Base-by-base conservation (phyloP, 2,329 filamentous ascomycete genomes). In the Hymenoscyphus fraxineus region DNA sequence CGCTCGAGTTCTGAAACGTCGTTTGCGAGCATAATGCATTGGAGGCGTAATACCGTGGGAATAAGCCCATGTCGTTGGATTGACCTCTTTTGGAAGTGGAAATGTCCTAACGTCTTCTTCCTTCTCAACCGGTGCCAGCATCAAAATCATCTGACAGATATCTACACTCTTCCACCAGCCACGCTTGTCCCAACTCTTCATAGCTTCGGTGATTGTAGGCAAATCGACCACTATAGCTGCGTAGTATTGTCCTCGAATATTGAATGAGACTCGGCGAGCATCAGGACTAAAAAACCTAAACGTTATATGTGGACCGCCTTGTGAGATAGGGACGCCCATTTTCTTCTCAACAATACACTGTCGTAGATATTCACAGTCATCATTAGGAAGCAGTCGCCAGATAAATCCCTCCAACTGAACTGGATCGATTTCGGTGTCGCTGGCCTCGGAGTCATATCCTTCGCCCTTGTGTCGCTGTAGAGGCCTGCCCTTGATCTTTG, bases 401-500 rank as follows among this genome's bases (percentile, higher is more conserved):
- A 99, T 83, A 69, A 98, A 92, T 68, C 96, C 89, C 73, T 94
- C 90, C 77, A 98, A 94, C 66, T 96, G 91, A 0, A 90, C 84
- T 0, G 95, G 95, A 73, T 99, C 95, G 10, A 81, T 78, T 76
- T 99, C 95, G 15, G 89, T 87, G 74, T 98, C 95, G 63, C 93
- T 95, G 13, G 93, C 92, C 77, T 98, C 95, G 2, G 93, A 97
- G 76, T 99, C 95, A 77, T 98, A 99, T 7, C 94, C 95, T 63
- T 96, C 92, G 60, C 95, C 95, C 1, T 86, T 85, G 5, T 88
- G 87, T 68, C 91, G 85, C 39, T 84, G 80, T 6, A 91, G 89
- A 1, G 85, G 82, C 67, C 87, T 84, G n/a, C 88, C 89, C 70
- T 88, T 86, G 59, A 86, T 81, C 72, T 87, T 89, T 64, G 91